A percentile compares a stretch with the other conserved stretches of the same genome.
Evolutionary conservation across 2,329 filamentous ascomycete species (phyloP).

Genomic region (Sporothrix globosa): DNA sequence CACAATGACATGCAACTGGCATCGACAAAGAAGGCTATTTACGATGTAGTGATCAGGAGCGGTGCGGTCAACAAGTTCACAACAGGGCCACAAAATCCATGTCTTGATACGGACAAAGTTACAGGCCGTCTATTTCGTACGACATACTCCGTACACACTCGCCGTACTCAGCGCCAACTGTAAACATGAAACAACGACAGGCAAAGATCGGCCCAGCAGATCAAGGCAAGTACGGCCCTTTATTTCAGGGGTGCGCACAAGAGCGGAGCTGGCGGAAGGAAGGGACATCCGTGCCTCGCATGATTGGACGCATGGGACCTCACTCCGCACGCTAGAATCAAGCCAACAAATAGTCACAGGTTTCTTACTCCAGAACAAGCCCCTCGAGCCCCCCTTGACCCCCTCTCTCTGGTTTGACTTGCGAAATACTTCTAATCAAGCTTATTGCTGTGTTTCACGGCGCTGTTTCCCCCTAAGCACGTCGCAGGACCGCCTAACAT

Average conservation of each 20-base stretch:
- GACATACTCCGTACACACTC: too few species aligned
- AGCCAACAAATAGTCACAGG: constrained; percentile 8
- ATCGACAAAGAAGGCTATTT: background rate
- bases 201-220: constrained; percentile 22
- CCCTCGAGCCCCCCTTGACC: too few species aligned
- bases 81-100: background rate
- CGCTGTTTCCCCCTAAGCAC: background rate
- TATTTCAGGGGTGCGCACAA: background rate
- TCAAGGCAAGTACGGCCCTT: constrained; percentile 1
- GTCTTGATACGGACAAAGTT: background rate
- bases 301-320: background rate
- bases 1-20: too few species aligned
- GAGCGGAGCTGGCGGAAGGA: constrained; percentile 13
- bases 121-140: too few species aligned
- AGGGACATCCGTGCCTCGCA: background rate
- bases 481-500: background rate
- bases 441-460: constrained; percentile 16
- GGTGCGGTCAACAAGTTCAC: background rate
- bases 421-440: constrained; percentile 1
- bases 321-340: constrained; percentile 1
- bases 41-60: background rate
- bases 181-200: constrained; percentile 22
- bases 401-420: background rate
- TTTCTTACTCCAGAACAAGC: background rate
- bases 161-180: background rate